Conservation (phyloP, 306 rosid species). For the Lablab purpureus region DNA sequence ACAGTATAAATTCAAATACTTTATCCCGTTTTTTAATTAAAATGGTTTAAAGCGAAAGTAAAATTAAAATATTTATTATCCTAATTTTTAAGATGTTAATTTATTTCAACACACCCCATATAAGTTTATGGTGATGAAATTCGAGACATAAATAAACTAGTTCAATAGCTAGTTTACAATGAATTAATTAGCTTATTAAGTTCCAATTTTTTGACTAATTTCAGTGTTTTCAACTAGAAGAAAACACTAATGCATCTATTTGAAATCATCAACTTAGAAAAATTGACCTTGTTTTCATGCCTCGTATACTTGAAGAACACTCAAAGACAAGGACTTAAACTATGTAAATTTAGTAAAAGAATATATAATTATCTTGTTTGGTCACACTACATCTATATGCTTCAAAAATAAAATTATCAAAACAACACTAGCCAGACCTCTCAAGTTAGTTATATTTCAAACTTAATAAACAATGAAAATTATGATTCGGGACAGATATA, state of each 20-base stretch:
- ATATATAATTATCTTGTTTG: neutral
- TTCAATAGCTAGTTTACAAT: neutral
- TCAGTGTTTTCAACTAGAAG: neutral
- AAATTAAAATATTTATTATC: neutral
- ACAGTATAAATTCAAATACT: neutral
- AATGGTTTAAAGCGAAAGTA: neutral
- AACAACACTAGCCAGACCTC: neutral
- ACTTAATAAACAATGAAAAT: slow-evolving; percentile 3
- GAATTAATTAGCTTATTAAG: neutral
- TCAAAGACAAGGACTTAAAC: neutral
- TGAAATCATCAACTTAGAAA: neutral
- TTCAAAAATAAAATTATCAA: neutral
- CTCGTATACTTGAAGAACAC: neutral
- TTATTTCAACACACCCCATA: too few relatives aligned
- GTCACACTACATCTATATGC: neutral
- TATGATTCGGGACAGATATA: neutral
- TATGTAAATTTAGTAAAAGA: neutral
- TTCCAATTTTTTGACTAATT: neutral
- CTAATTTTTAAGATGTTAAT: neutral
- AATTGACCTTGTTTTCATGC: neutral
- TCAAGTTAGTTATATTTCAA: neutral
- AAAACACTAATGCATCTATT: neutral
- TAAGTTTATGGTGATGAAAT: neutral
- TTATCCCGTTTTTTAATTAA: neutral
- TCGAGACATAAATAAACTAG: neutral